phyloP scores from a whole-genome alignment of 2,329 filamentous ascomycete genomes.

The Atkinsonella texensis region DNA sequence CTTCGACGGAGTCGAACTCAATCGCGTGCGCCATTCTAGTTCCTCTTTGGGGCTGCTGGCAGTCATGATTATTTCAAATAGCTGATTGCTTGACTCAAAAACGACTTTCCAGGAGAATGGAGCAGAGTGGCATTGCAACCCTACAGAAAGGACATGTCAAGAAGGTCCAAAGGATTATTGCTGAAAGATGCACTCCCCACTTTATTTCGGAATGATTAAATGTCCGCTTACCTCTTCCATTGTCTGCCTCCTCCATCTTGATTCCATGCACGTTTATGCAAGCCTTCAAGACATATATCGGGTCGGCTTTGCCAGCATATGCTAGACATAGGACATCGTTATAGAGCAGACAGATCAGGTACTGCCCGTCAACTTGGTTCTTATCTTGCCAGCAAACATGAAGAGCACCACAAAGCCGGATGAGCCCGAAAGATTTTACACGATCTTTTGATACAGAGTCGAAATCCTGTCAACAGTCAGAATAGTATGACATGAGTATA shows the following conservation, averaged over 20 bases:
- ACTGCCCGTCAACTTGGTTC: constrained; percentile 58
- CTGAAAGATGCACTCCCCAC: neutral
- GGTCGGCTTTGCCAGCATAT: constrained; percentile 48
- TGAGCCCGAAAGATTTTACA: constrained; percentile 70
- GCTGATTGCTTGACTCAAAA: constrained; percentile 63
- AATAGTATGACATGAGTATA: neutral
- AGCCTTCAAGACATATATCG: constrained; percentile 61
- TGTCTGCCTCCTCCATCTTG: constrained; percentile 60
- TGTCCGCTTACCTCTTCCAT: constrained; percentile 50
- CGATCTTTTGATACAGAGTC: constrained; percentile 45
- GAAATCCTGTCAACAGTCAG: constrained; percentile 25
- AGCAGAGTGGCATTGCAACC: constrained; percentile 75
- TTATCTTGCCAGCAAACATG: constrained; percentile 71
- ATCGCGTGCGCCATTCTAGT: constrained; percentile 61
- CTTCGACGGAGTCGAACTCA: constrained; percentile 41
- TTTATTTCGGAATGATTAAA: neutral
- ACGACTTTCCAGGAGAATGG: constrained; percentile 86
- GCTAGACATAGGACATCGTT: constrained; percentile 69
- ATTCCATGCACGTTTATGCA: constrained; percentile 57
- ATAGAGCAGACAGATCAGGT: constrained; percentile 80
- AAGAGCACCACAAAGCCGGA: constrained; percentile 70
- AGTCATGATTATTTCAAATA: constrained; percentile 78
- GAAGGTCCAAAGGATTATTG: neutral
- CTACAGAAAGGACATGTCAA: constrained; percentile 28
- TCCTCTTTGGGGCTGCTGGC: constrained; percentile 77